Evolutionary conservation across 257 asterid species (phyloP).

Genomic region (Gynochthodes officinalis): DNA sequence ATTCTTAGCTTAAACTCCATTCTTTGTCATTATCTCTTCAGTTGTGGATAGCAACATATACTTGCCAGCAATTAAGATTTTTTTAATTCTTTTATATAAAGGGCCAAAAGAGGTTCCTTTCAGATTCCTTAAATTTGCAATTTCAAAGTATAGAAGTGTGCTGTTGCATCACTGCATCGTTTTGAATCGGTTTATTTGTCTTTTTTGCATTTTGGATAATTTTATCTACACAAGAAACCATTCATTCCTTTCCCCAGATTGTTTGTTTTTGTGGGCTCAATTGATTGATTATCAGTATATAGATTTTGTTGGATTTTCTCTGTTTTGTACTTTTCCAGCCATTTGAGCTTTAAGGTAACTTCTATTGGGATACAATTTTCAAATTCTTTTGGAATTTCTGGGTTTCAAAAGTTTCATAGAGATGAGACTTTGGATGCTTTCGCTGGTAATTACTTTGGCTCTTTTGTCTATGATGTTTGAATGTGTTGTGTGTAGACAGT

Average conservation of each 20-base stretch:
- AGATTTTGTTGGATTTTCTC: conserved; percentile 12
- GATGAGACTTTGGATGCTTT: conserved; percentile 30
- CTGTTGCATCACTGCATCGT: not conserved
- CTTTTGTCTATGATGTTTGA: conserved; percentile 24
- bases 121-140: not conserved
- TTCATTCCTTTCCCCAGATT: conserved; percentile 43
- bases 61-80: not conserved
- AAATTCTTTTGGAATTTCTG: not conserved
- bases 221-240: conserved; percentile 26
- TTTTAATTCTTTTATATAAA: not conserved
- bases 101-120: not conserved
- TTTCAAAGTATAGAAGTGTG: not conserved
- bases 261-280: conserved; percentile 14
- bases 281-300: conserved; percentile 18
- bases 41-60: conserved; percentile 17
- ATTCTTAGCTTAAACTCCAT: conserved; percentile 50
- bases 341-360: not conserved
- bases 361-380: not conserved
- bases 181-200: conserved; percentile 10
- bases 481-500: conserved; percentile 42
- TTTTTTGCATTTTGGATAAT: conserved; percentile 3
- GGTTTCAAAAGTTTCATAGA: not conserved
- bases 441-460: conserved; percentile 16
- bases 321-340: not conserved
- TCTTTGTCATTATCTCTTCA: conserved; percentile 17